Conservation (phyloP, 2,329 filamentous ascomycete species). For the Aspergillus calidoustus region DNA sequence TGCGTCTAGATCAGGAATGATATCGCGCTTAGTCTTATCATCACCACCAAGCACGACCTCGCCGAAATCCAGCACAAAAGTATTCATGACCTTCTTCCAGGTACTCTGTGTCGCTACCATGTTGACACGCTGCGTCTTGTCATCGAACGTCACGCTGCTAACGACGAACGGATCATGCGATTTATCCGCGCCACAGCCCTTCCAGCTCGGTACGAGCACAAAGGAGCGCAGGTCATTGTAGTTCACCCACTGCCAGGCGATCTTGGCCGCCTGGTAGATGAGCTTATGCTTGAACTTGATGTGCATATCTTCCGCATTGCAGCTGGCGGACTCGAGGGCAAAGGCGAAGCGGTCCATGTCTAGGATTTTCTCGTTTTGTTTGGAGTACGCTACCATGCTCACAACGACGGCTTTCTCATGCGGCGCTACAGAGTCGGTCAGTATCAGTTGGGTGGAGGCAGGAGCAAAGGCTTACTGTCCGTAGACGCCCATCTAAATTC, state of each 20-base stretch:
- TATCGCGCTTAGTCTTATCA: slow-evolving; percentile 5
- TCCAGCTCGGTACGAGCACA: slow-evolving; percentile 12
- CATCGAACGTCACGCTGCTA: slow-evolving; percentile 11
- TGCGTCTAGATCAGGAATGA: slow-evolving; percentile 8
- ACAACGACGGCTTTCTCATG: slow-evolving; percentile 11
- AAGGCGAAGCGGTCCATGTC: slow-evolving; percentile 19
- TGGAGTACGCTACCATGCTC: slow-evolving; percentile 18
- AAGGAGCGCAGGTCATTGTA: slow-evolving; percentile 18
- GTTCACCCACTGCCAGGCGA: slow-evolving; percentile 18
- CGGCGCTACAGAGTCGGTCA: too few relatives aligned
- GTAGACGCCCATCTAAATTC: too few relatives aligned
- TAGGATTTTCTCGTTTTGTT: slow-evolving; percentile 16
- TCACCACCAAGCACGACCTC: slow-evolving; percentile 13
- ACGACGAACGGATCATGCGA: slow-evolving; percentile 16
- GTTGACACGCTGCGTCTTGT: slow-evolving; percentile 9
- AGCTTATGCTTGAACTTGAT: slow-evolving; percentile 15
- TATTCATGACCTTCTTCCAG: slow-evolving; percentile 18
- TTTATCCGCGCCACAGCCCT: slow-evolving; percentile 12
- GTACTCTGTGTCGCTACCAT: slow-evolving; percentile 9
- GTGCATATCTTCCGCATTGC: slow-evolving; percentile 7
- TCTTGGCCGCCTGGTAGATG: slow-evolving; percentile 17
- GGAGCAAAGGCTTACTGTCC: too few relatives aligned
- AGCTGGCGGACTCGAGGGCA: slow-evolving; percentile 13
- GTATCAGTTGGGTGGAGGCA: too few relatives aligned
- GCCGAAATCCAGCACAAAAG: slow-evolving; percentile 15